These are phyloP conservation scores for Meripilus lineatus DNA, from an alignment of 1,284 basidiomycete genomes.

Conservation along the genomic window DNA sequence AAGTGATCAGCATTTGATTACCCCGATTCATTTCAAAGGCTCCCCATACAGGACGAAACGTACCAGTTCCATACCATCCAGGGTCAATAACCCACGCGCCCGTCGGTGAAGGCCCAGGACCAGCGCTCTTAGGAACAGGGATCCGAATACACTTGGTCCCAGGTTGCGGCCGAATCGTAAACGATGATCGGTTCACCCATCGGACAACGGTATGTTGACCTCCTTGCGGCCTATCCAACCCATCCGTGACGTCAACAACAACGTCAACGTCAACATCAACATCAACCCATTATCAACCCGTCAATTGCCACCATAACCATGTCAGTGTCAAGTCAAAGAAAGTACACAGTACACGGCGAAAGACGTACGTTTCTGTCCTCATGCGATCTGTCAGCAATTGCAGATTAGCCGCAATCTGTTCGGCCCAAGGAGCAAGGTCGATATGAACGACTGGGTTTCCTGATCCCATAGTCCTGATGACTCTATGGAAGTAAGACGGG, in stretches of 20 bases:
- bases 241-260: neutral
- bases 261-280: too few species aligned
- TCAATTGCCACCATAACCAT: too few species aligned
- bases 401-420: constrained; percentile 65
- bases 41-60: neutral
- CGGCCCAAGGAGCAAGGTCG: constrained; percentile 70
- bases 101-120: constrained; percentile 23
- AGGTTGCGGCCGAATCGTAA: constrained; percentile 48
- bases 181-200: constrained; percentile 76
- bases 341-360: neutral
- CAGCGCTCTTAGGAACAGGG: constrained; percentile 21
- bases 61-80: constrained; percentile 66
- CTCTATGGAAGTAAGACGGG: constrained; percentile 80
- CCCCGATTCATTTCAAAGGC: neutral
- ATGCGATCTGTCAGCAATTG: constrained; percentile 74
- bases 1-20: neutral
- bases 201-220: constrained; percentile 72
- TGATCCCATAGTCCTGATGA: constrained; percentile 52
- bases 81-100: constrained; percentile 56
- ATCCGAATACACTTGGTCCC: constrained; percentile 23
- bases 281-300: too few species aligned
- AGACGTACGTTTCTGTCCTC: constrained; percentile 71
- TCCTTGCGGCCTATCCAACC: constrained; percentile 63
- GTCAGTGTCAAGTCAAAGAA: neutral
- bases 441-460: constrained; percentile 71